Base-by-base conservation (phyloP, 176 grass and related monocot genomes). In the Chloris gayana region DNA sequence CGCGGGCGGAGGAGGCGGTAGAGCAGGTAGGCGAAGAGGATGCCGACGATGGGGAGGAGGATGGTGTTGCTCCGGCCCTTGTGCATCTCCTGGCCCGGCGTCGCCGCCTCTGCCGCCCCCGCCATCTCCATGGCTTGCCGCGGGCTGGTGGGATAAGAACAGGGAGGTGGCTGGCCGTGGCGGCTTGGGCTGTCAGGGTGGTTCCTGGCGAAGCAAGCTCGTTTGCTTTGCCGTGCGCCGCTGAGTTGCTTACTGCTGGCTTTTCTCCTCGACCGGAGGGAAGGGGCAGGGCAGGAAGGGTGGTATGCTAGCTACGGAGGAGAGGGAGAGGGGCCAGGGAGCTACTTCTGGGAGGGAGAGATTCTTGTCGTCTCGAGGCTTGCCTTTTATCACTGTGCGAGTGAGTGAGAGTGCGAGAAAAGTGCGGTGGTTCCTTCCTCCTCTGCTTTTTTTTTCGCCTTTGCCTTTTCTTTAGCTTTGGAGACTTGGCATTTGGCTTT, bases 1-100 rank as follows among this genome's bases (percentile, higher is more conserved):
- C 87, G 89, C 86, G 86, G 87, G 72, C 84, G 92, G 53, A 91
- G 89, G 83, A 83, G 60, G 65, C 84, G 82, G 81, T 91, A 92
- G 22, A 87, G 82, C 10, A 91, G 61, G 80, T 83, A 84, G 53
- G 79, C 87, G 33, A 94, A 19, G 35, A 92, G 85, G 45, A 94
- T 49, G 45, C 76, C 87, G 22, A 89, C 45, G 41, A 90, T 86
- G 59, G 89, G 92, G 11, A 89, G 83, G 8, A 88, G 73, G 78
- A 86, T 92, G 59, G 90, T 57, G 75, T 88, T 88, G 35, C 84
- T 89, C 82, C 82, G 45, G 2, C 77, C 87, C 64, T 63, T 78
- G 38, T 70, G 86, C 80, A 84, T 60, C 12, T 84, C 65, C 29
- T 64, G 27, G 0, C 57, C 83, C 29, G 73, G 64, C 76, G 87